Conservation (phyloP, 768 basidiomycete species). For the Artomyces pyxidatus region DNA sequence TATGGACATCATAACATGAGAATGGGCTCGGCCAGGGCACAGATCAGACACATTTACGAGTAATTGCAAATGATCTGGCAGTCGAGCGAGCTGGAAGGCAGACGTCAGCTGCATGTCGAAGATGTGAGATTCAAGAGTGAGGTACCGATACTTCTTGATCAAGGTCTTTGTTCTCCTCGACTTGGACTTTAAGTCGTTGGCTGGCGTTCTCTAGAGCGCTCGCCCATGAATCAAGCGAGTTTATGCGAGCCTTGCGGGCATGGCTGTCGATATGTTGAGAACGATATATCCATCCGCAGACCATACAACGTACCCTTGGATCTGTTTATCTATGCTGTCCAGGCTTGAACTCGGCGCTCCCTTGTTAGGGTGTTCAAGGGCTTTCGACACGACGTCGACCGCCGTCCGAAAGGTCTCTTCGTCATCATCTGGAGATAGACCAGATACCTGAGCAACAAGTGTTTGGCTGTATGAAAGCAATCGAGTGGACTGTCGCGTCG, state of each 20-base stretch:
- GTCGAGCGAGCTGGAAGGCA: constrained; percentile 37
- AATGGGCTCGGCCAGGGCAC: neutral
- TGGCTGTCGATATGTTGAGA: constrained; percentile 31
- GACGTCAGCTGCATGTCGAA: constrained; percentile 5
- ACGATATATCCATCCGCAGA: no score
- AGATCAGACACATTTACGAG: constrained; percentile 34
- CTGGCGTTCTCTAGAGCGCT: constrained; percentile 52
- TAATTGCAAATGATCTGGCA: constrained; percentile 69
- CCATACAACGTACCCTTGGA: constrained; percentile 40
- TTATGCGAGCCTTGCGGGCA: constrained; percentile 61
- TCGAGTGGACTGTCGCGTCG: constrained; percentile 41
- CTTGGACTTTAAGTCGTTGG: constrained; percentile 39
- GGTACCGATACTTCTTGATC: constrained; percentile 59
- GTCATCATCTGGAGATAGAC: constrained; percentile 35
- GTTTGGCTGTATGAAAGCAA: constrained; percentile 46
- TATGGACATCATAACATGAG: constrained; percentile 18
- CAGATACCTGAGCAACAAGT: constrained; percentile 48
- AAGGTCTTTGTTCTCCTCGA: constrained; percentile 45
- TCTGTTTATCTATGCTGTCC: constrained; percentile 40
- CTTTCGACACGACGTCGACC: constrained; percentile 51
- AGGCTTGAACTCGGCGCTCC: constrained; percentile 52
- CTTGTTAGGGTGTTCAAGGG: constrained; percentile 50
- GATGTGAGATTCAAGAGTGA: neutral
- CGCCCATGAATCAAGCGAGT: constrained; percentile 52
- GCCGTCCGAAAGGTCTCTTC: constrained; percentile 38